Evolutionary conservation across 192 early-diverging fungal genomes (phyloP).

Genomic region (Podochytrium sp.): DNA sequence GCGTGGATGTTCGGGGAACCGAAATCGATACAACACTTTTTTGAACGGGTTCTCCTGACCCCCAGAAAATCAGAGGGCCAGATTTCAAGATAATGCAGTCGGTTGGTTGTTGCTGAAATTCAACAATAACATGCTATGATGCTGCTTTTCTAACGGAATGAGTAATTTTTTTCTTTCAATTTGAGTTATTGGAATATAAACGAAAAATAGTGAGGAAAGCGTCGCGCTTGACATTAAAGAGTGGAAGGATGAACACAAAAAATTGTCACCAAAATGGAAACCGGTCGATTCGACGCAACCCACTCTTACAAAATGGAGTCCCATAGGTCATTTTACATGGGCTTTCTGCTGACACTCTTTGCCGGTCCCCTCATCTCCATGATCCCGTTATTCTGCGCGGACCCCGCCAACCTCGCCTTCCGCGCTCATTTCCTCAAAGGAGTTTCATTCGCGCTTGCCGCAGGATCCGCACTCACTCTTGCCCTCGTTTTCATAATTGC

Average conservation of each 20-base stretch:
- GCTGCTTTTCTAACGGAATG: conserved; percentile 5
- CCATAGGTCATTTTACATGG: background rate
- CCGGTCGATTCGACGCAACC: background rate
- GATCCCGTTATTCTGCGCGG: conserved; percentile 1
- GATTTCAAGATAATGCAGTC: conserved; percentile 46
- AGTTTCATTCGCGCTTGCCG: background rate
- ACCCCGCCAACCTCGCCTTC: background rate
- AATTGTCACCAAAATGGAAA: background rate
- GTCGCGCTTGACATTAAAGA: background rate
- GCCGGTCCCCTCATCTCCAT: background rate
- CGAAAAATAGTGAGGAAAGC: background rate
- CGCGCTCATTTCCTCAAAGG: background rate
- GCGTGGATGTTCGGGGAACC: conserved; percentile 55
- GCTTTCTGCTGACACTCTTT: conserved; percentile 4
- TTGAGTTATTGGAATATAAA: too few relatives aligned
- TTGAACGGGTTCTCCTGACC: too few relatives aligned
- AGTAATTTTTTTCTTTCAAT: background rate
- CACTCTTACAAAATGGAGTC: background rate
- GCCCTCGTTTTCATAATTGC: background rate
- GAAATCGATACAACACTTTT: conserved; percentile 46
- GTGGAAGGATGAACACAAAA: background rate
- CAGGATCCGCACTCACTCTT: background rate
- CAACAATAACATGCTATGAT: conserved; percentile 24
- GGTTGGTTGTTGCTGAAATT: conserved; percentile 28
- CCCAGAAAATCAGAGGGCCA: conserved; percentile 32